Percentiles rank a stretch among this genome's conserved stretches.
phyloP scores from a whole-genome alignment of 768 basidiomycete species.

The Rhizopogon salebrosus region DNA sequence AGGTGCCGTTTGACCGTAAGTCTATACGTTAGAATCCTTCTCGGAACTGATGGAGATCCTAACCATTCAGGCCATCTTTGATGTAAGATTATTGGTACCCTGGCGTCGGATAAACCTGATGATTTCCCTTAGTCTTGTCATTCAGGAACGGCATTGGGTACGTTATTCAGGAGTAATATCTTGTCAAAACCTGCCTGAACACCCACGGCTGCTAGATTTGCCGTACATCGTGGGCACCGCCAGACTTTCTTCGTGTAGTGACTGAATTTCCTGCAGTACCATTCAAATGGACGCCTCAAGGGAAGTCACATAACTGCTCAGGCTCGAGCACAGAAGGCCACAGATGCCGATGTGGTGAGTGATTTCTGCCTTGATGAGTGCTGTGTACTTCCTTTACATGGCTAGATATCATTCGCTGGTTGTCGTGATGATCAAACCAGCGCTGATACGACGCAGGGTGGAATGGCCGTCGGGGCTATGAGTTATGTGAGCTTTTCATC shows the following conservation, averaged over 20 bases:
- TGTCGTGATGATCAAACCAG: slow-evolving; percentile 71
- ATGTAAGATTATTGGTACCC: slow-evolving; percentile 30
- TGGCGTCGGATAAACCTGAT: not conserved
- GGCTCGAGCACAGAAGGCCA: slow-evolving; percentile 34
- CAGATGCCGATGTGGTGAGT: slow-evolving; percentile 69
- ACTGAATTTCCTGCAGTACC: slow-evolving; percentile 37
- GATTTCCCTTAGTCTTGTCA: slow-evolving; percentile 35
- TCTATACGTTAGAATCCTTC: not conserved
- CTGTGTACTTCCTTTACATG: not conserved
- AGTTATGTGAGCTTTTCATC: slow-evolving; percentile 52
- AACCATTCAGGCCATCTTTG: slow-evolving; percentile 36
- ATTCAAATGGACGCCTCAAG: slow-evolving; percentile 51
- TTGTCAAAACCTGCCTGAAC: not conserved
- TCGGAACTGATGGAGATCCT: not conserved
- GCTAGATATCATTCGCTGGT: slow-evolving; percentile 65
- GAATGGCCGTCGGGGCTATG: slow-evolving; percentile 73
- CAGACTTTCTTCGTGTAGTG: not conserved
- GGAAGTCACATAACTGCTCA: slow-evolving; percentile 34
- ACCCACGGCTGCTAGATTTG: slow-evolving; percentile 11
- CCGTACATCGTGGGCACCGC: slow-evolving; percentile 22
- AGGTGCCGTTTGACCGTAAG: slow-evolving; percentile 63
- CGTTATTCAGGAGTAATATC: not conserved
- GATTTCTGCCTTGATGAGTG: not conserved
- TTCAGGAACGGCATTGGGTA: slow-evolving; percentile 44
- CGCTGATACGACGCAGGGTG: slow-evolving; percentile 60